Base-by-base conservation (phyloP, 352 stramenopile genomes). In the Phytopythium ostracodes region DNA sequence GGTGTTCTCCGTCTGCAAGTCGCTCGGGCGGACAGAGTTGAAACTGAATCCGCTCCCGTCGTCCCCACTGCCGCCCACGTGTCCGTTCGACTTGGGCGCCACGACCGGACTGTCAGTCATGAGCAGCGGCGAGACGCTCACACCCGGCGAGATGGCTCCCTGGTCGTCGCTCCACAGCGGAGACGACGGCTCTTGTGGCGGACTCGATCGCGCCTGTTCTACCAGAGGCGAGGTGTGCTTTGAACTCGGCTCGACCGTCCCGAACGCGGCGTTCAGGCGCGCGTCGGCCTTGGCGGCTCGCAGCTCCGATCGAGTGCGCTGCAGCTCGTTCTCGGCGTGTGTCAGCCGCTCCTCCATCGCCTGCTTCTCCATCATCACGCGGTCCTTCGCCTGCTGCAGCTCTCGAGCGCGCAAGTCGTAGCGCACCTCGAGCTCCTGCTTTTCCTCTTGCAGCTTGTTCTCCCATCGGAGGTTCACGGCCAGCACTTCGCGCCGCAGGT, bases 161-260 rank as follows among this genome's bases (percentile, higher is more conserved):
- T 78, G 75, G 52, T 88, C 81, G n/a, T 87, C 81, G 60, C 77
- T 89, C 79, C 81, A 91, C 2, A 89, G 57, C 17, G 79, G 79
- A 10, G 81, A 91, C 6, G 73, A 63, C 15, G 73, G 75, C 2
- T 35, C 52, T 25, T 20, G 64, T n/a, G n/a, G 35, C 2, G 46
- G 64, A 4, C 31, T 36, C 20, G 50, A 42, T 17, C 29, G 7
- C 27, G 3, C 42, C 18, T 14, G 51, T 20, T 44, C n/a, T 3
- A 6, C 14, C 51, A 4, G 10, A 25, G 51, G 51, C 29, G 51
- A 44, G 12, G 51, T 20, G 15, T 12, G 51, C 9, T 4, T 29
- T 18, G 33, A 31, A 31, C 18, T 29, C 20, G 33, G 18, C 2
- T 44, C 51, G 9, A 31, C 51, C 29, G 31, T 56, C 22, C 76